These are phyloP conservation scores for Dactylellina sp. DNA, from an alignment of 2,329 filamentous ascomycete genomes.

Conservation along the genomic window DNA sequence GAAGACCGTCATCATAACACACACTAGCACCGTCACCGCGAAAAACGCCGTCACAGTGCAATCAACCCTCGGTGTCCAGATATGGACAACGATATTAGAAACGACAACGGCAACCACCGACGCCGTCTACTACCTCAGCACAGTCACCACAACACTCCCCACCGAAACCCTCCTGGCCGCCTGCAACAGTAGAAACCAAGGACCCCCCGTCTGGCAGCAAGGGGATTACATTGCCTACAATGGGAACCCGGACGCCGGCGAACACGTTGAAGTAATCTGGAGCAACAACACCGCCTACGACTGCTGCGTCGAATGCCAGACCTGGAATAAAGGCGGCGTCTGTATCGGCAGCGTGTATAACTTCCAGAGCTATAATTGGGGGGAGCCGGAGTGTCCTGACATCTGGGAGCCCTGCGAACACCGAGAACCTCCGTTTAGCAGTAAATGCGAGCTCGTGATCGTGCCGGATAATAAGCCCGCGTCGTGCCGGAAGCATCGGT, in stretches of 20 bases:
- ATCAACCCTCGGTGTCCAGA: not conserved
- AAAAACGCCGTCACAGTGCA: not conserved
- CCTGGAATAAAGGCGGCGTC: not conserved
- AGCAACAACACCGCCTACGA: constrained; percentile 23
- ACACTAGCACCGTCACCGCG: constrained; percentile 3
- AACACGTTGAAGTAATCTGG: not conserved
- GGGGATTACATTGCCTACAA: not conserved
- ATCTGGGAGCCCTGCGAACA: not conserved
- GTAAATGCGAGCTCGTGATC: constrained; percentile 15
- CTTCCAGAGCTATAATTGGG: not conserved
- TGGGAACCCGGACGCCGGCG: not conserved
- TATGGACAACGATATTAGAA: not conserved
- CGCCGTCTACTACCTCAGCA: not conserved
- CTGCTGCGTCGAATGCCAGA: constrained; percentile 32
- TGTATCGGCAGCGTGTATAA: constrained; percentile 27
- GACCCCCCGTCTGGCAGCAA: not conserved
- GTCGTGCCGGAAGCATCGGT: constrained; percentile 1
- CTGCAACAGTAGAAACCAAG: constrained; percentile 12
- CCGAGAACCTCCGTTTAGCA: not conserved
- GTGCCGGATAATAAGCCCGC: constrained; percentile 1
- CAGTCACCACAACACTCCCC: constrained; percentile 8
- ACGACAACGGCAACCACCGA: not conserved
- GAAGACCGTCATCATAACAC: not conserved
- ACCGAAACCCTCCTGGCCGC: constrained; percentile 6
- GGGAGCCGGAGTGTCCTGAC: not conserved